Conservation (phyloP, 768 basidiomycete genomes). For the Boletus bicolor region DNA sequence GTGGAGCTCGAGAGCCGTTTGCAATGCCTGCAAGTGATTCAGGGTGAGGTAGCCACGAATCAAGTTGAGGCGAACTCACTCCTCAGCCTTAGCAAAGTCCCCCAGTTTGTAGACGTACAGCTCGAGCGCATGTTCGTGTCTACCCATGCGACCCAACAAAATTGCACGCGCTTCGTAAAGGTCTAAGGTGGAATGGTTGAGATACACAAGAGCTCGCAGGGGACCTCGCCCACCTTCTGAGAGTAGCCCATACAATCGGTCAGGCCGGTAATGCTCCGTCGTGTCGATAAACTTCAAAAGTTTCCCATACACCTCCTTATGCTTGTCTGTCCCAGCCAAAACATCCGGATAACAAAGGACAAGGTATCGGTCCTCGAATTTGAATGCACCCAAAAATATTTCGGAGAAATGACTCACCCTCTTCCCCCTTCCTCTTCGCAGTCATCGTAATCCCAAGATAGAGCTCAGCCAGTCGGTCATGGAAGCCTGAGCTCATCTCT, state of each 20-base stretch:
- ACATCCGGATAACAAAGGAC: not conserved
- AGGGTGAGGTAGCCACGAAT: not conserved
- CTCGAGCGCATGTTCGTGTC: slow-evolving; percentile 93
- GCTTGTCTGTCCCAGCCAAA: slow-evolving; percentile 37
- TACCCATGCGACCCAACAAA: slow-evolving; percentile 81
- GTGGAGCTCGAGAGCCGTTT: slow-evolving; percentile 68
- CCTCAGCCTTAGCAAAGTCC: slow-evolving; percentile 85
- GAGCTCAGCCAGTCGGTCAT: slow-evolving; percentile 86
- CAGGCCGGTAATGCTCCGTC: slow-evolving; percentile 67
- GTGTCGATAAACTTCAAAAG: slow-evolving; percentile 74
- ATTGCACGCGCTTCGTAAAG: slow-evolving; percentile 91
- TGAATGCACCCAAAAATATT: not conserved
- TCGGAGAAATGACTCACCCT: slow-evolving; percentile 40
- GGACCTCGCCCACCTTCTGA: slow-evolving; percentile 60
- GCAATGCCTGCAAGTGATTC: slow-evolving; percentile 68
- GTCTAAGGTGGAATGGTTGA: slow-evolving; percentile 43
- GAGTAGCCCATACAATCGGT: slow-evolving; percentile 78
- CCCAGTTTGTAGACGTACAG: slow-evolving; percentile 87
- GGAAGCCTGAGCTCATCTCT: slow-evolving; percentile 66
- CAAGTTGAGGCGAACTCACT: slow-evolving; percentile 46
- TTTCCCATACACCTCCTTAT: slow-evolving; percentile 56
- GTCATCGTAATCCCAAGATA: slow-evolving; percentile 69
- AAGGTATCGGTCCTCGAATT: not conserved
- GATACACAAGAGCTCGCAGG: not conserved
- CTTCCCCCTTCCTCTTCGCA: slow-evolving; percentile 57